Conservation (phyloP, 129 eudicot species). For the Escallonia rubra region DNA sequence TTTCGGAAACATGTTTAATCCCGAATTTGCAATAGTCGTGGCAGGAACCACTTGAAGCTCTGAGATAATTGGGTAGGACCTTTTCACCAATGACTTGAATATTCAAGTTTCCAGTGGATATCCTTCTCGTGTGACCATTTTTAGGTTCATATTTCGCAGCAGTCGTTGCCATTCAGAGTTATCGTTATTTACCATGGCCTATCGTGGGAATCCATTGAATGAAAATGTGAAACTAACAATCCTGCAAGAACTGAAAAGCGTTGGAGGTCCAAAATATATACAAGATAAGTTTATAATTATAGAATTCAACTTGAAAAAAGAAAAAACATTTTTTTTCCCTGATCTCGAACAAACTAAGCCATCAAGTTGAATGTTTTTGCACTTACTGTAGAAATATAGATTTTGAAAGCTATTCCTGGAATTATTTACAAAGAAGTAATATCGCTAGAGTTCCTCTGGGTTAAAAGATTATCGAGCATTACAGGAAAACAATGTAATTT, state of each 20-base stretch:
- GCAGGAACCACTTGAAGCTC: constrained; percentile 49
- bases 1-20: constrained; percentile 17
- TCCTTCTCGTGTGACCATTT: constrained; percentile 14
- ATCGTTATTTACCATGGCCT: background rate
- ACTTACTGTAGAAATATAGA: too few relatives aligned
- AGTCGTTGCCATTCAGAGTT: background rate
- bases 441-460: too few relatives aligned
- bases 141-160: constrained; percentile 2
- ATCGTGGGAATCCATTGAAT: constrained; percentile 4
- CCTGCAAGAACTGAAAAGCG: constrained; percentile 1
- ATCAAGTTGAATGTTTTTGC: too few relatives aligned
- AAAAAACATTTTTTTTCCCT: too few relatives aligned
- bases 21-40: constrained; percentile 75
- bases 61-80: constrained; percentile 47
- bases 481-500: too few relatives aligned
- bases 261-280: too few relatives aligned
- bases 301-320: too few relatives aligned
- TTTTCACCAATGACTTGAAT: constrained; percentile 20
- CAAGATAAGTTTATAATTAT: too few relatives aligned
- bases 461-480: too few relatives aligned
- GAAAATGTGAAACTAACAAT: background rate
- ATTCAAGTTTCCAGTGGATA: constrained; percentile 26
- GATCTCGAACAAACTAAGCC: too few relatives aligned
- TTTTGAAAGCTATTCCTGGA: too few relatives aligned
- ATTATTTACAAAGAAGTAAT: too few relatives aligned